These are phyloP conservation scores for Colletotrichum lindemuthianum DNA, from an alignment of 2,329 filamentous ascomycete species.

Conservation along the genomic window DNA sequence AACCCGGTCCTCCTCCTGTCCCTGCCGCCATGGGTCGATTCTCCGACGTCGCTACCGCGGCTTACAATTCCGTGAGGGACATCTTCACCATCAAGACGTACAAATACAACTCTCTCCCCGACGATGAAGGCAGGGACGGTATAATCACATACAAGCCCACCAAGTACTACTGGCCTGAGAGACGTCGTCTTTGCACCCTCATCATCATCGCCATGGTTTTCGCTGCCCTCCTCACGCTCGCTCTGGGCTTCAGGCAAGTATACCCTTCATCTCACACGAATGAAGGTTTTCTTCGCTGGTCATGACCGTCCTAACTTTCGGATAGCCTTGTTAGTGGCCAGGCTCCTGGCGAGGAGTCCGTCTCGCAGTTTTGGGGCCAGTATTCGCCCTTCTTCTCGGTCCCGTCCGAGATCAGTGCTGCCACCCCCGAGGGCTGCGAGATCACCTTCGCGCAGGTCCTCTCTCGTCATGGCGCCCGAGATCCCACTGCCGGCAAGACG, in stretches of 20 bases:
- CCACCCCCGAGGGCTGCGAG: conserved; percentile 73
- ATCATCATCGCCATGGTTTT: conserved; percentile 38
- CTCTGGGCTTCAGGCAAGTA: conserved; percentile 26
- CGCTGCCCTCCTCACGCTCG: conserved; percentile 18
- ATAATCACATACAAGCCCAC: conserved; percentile 22
- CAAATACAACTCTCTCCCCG: conserved; percentile 44
- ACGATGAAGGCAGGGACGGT: conserved; percentile 31
- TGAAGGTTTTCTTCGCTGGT: background rate
- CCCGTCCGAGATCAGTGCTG: conserved; percentile 69
- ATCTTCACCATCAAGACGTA: conserved; percentile 38
- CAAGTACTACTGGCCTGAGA: conserved; percentile 32
- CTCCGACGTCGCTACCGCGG: conserved; percentile 27
- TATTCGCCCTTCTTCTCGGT: conserved; percentile 88
- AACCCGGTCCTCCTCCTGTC: background rate
- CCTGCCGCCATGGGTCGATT: conserved; percentile 26
- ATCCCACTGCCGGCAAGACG: conserved; percentile 78
- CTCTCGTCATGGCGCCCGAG: conserved; percentile 85
- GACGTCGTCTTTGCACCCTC: conserved; percentile 37
- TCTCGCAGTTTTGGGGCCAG: conserved; percentile 82
- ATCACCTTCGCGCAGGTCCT: conserved; percentile 84
- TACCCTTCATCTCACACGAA: background rate
- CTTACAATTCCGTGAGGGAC: conserved; percentile 35
- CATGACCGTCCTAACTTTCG: conserved; percentile 1
- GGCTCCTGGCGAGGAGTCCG: conserved; percentile 37
- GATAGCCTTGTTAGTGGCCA: conserved; percentile 34